Conservation (phyloP, 805 yeast species). For the Lachancea nothofagi region DNA sequence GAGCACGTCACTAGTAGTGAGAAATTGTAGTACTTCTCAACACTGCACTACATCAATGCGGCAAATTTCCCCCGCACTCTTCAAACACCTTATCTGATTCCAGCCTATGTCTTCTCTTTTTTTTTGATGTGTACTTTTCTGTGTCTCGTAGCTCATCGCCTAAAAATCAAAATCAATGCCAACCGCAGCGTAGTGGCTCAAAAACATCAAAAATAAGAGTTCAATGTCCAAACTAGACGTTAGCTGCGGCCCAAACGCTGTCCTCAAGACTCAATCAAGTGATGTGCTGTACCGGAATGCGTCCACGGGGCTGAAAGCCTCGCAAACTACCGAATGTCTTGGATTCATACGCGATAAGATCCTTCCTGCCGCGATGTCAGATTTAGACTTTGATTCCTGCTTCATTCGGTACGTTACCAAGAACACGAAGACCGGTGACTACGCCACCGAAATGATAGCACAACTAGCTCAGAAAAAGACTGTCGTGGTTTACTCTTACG, state of each 20-base stretch:
- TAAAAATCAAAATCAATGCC: neutral
- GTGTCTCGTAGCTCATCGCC: neutral
- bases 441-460: constrained; percentile 15
- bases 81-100: too few species aligned
- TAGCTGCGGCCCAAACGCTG: neutral
- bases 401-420: constrained; percentile 16
- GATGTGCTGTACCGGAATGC: constrained; percentile 4
- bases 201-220: neutral
- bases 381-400: neutral
- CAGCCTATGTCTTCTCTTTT: neutral
- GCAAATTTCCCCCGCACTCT: too few species aligned
- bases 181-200: neutral
- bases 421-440: constrained; percentile 20
- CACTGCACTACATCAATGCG: too few species aligned
- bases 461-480: neutral
- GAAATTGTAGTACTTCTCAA: too few species aligned
- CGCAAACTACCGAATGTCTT: constrained; percentile 12
- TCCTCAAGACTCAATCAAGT: constrained; percentile 5
- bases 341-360: constrained; percentile 18
- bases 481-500: constrained; percentile 20
- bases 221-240: neutral
- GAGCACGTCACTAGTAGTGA: too few species aligned
- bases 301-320: constrained; percentile 13
- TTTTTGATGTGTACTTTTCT: neutral
- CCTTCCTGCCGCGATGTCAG: constrained; percentile 14